Evolutionary conservation across 176 grass and related monocot genomes (phyloP).

Genomic region (Avena eriantha): DNA sequence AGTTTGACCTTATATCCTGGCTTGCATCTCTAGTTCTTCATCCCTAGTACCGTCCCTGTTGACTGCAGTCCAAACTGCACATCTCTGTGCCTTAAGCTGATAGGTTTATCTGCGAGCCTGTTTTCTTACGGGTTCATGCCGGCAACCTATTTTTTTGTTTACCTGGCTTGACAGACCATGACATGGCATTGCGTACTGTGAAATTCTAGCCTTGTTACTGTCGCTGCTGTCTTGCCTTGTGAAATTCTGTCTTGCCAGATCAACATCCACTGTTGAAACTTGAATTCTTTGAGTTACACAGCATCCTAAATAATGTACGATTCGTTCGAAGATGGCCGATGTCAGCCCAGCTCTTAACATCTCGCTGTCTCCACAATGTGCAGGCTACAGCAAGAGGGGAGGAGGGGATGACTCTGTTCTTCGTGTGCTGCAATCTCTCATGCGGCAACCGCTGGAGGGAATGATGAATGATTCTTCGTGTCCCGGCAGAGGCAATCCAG

Average conservation of each 20-base stretch:
- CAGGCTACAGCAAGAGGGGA: slow-evolving; percentile 58
- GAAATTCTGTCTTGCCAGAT: no score
- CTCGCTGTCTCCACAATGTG: background rate
- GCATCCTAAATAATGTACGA: background rate
- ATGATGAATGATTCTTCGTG: background rate
- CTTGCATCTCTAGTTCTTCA: background rate
- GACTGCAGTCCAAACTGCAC: background rate
- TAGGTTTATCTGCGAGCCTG: no score
- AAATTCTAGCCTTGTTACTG: no score
- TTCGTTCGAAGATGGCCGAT: background rate
- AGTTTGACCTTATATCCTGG: background rate
- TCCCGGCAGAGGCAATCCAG: background rate
- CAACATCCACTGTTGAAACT: background rate
- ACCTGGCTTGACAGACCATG: no score
- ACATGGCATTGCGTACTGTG: no score
- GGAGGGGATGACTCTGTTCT: slow-evolving; percentile 61
- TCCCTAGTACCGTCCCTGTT: background rate
- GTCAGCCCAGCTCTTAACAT: background rate
- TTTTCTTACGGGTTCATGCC: no score
- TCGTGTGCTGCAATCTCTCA: slow-evolving; percentile 37
- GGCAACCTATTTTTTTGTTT: no score
- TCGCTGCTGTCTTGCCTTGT: no score
- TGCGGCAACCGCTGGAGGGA: slow-evolving; percentile 64
- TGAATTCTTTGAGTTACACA: background rate
- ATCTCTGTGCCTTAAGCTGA: background rate